These are phyloP conservation scores for Teratosphaeria nubilosa DNA, from an alignment of 2,329 filamentous ascomycete genomes.

Conservation along the genomic window DNA sequence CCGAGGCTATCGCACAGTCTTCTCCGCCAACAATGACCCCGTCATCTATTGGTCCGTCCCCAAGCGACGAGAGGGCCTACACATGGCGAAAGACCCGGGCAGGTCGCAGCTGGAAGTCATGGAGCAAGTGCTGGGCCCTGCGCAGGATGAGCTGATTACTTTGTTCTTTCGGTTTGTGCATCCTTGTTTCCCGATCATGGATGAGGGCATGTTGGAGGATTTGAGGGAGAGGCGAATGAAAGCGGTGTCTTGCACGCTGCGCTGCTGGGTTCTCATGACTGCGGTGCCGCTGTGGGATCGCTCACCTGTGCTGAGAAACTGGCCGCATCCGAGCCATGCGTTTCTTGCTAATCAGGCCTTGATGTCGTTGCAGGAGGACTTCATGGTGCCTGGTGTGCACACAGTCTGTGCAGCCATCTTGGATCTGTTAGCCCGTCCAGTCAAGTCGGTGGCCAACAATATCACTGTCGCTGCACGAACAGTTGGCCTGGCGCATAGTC, in stretches of 20 bases:
- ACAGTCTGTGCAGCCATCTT: slow-evolving; percentile 31
- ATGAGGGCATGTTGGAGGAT: slow-evolving; percentile 28
- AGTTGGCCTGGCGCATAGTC: slow-evolving; percentile 45
- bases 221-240: slow-evolving; percentile 26
- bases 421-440: slow-evolving; percentile 32
- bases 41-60: slow-evolving; percentile 39
- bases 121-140: slow-evolving; percentile 31
- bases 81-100: slow-evolving; percentile 25
- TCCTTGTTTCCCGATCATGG: slow-evolving; percentile 30
- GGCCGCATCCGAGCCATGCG: slow-evolving; percentile 27
- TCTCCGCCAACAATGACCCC: slow-evolving; percentile 32
- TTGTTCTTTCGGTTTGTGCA: slow-evolving; percentile 32
- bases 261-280: slow-evolving; percentile 31
- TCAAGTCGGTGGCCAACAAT: slow-evolving; percentile 35
- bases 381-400: slow-evolving; percentile 30
- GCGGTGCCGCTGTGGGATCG: slow-evolving; percentile 29
- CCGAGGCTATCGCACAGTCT: slow-evolving; percentile 42
- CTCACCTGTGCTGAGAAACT: slow-evolving; percentile 27
- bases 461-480: slow-evolving; percentile 45
- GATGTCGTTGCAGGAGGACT: slow-evolving; percentile 32
- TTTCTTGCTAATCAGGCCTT: slow-evolving; percentile 35
- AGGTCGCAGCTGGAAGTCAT: slow-evolving; percentile 31
- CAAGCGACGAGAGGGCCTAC: slow-evolving; percentile 37
- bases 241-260: slow-evolving; percentile 26
- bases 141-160: slow-evolving; percentile 4